phyloP scores from a whole-genome alignment of 176 grass and related monocot genomes.

The Rhynchospora tenuis region DNA sequence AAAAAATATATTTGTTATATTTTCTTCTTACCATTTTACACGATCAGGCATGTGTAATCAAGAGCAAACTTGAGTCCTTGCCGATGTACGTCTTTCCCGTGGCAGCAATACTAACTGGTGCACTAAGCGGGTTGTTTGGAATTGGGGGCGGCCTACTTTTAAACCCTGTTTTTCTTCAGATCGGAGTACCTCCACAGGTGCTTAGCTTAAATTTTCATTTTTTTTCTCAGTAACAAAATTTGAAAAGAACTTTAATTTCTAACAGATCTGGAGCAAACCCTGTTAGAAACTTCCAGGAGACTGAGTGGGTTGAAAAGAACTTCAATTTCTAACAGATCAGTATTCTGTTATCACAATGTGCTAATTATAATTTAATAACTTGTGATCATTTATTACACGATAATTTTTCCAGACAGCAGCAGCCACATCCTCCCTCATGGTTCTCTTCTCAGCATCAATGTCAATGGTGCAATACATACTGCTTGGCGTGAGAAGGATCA shows the following conservation, averaged over 20 bases:
- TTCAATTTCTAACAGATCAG: neutral
- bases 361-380: neutral
- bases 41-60: conserved; percentile 16
- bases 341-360: neutral
- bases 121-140: conserved; percentile 76
- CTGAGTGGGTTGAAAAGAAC: neutral
- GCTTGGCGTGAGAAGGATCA: conserved; percentile 52
- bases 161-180: conserved; percentile 77
- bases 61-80: conserved; percentile 21
- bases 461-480: conserved; percentile 79
- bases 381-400: neutral
- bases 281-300: too few relatives aligned
- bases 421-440: conserved; percentile 68
- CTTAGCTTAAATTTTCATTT: neutral
- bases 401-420: conserved; percentile 42
- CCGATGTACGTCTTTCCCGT: conserved; percentile 35
- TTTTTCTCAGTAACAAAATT: neutral
- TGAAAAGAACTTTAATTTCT: neutral
- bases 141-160: conserved; percentile 75
- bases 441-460: conserved; percentile 74
- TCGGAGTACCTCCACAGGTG: conserved; percentile 67
- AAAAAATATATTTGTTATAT: too few relatives aligned
- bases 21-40: neutral
- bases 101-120: conserved; percentile 56
- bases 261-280: too few relatives aligned